These are phyloP conservation scores for Trypanosoma vivax DNA, from an alignment of 208 protist species.

Conservation along the genomic window DNA sequence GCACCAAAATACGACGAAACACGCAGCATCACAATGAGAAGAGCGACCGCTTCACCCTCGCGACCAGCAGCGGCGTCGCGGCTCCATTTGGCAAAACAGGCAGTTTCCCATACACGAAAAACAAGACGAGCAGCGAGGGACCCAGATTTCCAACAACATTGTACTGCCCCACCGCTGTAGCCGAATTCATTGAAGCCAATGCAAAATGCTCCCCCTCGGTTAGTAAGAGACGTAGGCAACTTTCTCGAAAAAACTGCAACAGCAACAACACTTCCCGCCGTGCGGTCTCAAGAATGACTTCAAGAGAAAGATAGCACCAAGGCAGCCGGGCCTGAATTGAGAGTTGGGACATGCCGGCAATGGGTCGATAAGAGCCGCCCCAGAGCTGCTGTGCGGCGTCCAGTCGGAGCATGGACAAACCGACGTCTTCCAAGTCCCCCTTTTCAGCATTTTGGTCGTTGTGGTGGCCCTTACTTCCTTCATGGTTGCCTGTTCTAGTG, in stretches of 20 bases:
- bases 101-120: conserved; percentile 89
- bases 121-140: conserved; percentile 81
- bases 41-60: conserved; percentile 18
- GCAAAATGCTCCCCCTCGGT: conserved; percentile 86
- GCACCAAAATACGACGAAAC: conserved; percentile 64
- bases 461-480: neutral
- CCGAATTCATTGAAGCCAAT: conserved; percentile 50
- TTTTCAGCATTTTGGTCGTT: neutral
- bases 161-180: conserved; percentile 78
- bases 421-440: neutral
- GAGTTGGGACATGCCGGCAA: neutral
- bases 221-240: conserved; percentile 73
- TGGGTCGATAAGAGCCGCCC: neutral
- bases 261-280: conserved; percentile 28
- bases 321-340: conserved; percentile 3
- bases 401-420: conserved; percentile 21
- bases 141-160: conserved; percentile 83
- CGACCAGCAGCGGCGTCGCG: conserved; percentile 36
- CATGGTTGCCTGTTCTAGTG: neutral
- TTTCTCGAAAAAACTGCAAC: conserved; percentile 69
- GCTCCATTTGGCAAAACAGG: conserved; percentile 77
- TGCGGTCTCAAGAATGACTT: neutral
- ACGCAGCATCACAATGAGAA: conserved; percentile 75
- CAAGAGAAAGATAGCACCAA: conserved; percentile 18
- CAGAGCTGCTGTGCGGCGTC: conserved; percentile 14